Conservation (phyloP, 1,284 basidiomycete species). For the Heliocybe sulcata region DNA sequence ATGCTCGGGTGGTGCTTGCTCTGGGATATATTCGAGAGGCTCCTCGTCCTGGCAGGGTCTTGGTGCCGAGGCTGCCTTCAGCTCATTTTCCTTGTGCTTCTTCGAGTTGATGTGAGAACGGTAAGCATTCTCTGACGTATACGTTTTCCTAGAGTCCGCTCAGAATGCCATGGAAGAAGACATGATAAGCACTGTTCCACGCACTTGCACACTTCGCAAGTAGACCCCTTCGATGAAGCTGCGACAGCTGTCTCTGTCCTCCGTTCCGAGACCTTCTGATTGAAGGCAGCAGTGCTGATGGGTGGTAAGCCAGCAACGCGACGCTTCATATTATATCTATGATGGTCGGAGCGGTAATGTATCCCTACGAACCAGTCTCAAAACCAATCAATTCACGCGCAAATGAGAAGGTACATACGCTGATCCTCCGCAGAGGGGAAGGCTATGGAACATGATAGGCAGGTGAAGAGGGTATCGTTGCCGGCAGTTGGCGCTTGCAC, state of each 20-base stretch:
- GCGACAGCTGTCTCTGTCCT: slow-evolving; percentile 68
- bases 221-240: slow-evolving; percentile 54
- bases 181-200: slow-evolving; percentile 12
- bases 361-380: slow-evolving; percentile 41
- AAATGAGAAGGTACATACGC: slow-evolving; percentile 36
- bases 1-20: slow-evolving; percentile 4
- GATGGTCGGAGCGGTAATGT: slow-evolving; percentile 93
- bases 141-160: slow-evolving; percentile 82
- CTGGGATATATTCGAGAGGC: slow-evolving; percentile 7
- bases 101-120: slow-evolving; percentile 84
- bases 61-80: slow-evolving; percentile 34
- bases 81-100: slow-evolving; percentile 83
- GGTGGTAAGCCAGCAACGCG: slow-evolving; percentile 90
- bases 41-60: slow-evolving; percentile 8
- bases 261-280: slow-evolving; percentile 85
- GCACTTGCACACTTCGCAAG: slow-evolving; percentile 82
- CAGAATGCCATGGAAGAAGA: slow-evolving; percentile 5
- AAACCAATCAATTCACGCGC: slow-evolving; percentile 1
- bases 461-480: slow-evolving; percentile 62
- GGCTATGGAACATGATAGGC: slow-evolving; percentile 88
- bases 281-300: slow-evolving; percentile 75
- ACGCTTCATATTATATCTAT: slow-evolving; percentile 98
- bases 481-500: neutral
- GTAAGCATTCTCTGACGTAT: slow-evolving; percentile 87
- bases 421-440: slow-evolving; percentile 85